Conservation (phyloP, 1,139 yeast species). For the Magnusiomyces paraingens region DNA sequence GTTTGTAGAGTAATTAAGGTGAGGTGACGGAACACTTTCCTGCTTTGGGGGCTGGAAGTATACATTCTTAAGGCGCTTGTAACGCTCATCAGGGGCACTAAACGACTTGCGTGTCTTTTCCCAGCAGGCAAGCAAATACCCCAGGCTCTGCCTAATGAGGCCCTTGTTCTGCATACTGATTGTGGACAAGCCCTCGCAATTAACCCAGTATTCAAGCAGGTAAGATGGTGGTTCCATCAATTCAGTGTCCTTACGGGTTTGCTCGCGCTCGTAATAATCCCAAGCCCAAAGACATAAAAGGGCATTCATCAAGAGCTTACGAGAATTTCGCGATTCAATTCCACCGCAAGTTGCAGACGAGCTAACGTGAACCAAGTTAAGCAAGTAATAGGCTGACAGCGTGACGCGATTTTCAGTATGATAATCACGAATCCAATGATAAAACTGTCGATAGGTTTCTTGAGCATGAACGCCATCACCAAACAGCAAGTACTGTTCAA, state of each 20-base stretch:
- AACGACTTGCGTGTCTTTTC: conserved; percentile 5
- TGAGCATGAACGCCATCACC: not conserved
- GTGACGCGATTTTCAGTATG: conserved; percentile 1
- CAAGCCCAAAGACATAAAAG: not conserved
- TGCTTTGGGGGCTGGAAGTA: not conserved
- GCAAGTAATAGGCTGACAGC: not conserved
- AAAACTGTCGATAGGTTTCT: conserved; percentile 1
- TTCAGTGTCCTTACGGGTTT: not conserved
- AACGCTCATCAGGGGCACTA: not conserved
- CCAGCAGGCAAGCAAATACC: not conserved
- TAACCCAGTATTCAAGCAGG: not conserved
- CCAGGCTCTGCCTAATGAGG: conserved; percentile 1
- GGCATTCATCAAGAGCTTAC: not conserved
- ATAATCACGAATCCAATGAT: conserved; percentile 1
- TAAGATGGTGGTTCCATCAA: not conserved
- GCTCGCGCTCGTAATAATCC: conserved; percentile 1
- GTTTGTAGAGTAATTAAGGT: not conserved
- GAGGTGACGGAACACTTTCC: not conserved
- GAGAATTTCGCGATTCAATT: not conserved
- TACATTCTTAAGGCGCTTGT: not conserved
- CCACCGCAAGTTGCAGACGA: not conserved
- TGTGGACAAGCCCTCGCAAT: not conserved
- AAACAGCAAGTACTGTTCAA: not conserved
- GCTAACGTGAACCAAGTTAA: not conserved
- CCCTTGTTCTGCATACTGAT: not conserved